Percentiles rank a stretch among this genome's conserved stretches.
These are phyloP conservation scores for Macaranga tanarius DNA, from an alignment of 441 rosid species.

Conservation along the genomic window DNA sequence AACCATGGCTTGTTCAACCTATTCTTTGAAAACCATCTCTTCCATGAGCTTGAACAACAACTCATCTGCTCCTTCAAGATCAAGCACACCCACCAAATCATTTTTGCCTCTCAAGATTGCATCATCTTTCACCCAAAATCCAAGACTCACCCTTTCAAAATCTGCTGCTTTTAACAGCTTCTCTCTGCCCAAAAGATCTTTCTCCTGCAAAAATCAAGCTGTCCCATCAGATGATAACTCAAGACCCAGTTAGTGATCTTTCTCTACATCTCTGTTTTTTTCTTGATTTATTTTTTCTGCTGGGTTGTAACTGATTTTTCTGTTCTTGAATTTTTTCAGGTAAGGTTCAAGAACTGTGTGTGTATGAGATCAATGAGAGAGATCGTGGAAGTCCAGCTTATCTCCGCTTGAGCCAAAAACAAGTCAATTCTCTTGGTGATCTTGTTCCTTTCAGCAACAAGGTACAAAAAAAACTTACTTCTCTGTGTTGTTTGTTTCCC, in stretches of 20 bases:
- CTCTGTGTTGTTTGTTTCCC: constrained; percentile 13
- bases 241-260: constrained; percentile 34
- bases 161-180: constrained; percentile 10
- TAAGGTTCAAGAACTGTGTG: constrained; percentile 61
- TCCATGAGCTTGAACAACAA: constrained; percentile 20
- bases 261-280: not conserved
- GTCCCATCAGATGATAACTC: constrained; percentile 31
- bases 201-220: constrained; percentile 50
- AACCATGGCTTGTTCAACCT: constrained; percentile 39
- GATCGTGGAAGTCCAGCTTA: constrained; percentile 84
- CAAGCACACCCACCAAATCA: constrained; percentile 11
- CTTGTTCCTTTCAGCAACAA: constrained; percentile 90
- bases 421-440: constrained; percentile 78
- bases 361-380: constrained; percentile 82
- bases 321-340: constrained; percentile 25
- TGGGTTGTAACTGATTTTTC: not conserved
- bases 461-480: constrained; percentile 27
- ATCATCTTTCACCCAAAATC: constrained; percentile 24
- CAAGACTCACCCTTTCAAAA: constrained; percentile 13
- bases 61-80: constrained; percentile 16
- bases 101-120: constrained; percentile 27
- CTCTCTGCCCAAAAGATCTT: constrained; percentile 32
- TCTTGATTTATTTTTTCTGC: not conserved
- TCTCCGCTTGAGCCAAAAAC: constrained; percentile 69
- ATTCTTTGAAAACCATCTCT: constrained; percentile 33